Conservation (phyloP, 1,139 yeast species). For the Magnusiomyces tetraspermus region DNA sequence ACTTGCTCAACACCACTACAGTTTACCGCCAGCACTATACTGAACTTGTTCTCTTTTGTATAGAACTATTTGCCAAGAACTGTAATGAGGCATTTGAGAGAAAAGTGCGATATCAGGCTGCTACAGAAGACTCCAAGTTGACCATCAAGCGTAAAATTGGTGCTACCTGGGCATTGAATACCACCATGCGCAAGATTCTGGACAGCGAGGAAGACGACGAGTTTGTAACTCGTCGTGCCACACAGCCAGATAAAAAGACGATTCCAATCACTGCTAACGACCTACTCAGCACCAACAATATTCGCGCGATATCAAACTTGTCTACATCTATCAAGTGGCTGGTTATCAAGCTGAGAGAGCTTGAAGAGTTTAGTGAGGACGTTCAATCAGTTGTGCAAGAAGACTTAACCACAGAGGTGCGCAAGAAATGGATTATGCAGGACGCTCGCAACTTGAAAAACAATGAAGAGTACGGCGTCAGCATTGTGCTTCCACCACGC, state of each 20-base stretch:
- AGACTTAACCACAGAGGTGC: conserved; percentile 14
- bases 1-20: conserved; percentile 29
- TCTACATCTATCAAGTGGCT: conserved; percentile 14
- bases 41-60: conserved; percentile 24
- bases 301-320: conserved; percentile 10
- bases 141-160: conserved; percentile 11
- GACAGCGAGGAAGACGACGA: conserved; percentile 9
- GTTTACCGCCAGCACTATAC: conserved; percentile 32
- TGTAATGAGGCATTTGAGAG: conserved; percentile 16
- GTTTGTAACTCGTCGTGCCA: conserved; percentile 6
- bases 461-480: conserved; percentile 14
- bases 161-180: conserved; percentile 13
- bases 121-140: conserved; percentile 7
- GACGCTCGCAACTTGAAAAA: conserved; percentile 14
- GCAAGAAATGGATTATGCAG: conserved; percentile 28
- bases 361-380: neutral
- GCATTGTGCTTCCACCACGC: conserved; percentile 29
- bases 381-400: conserved; percentile 7
- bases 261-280: conserved; percentile 10
- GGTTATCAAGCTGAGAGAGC: conserved; percentile 7
- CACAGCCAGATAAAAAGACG: conserved; percentile 10
- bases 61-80: conserved; percentile 20
- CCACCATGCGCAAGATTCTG: conserved; percentile 6
- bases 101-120: conserved; percentile 11
- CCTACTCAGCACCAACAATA: conserved; percentile 8